A percentile compares a stretch with the other conserved stretches of the same genome.
These are phyloP conservation scores for Spergularia marina DNA, from an alignment of 148 eudicot species.

Conservation along the genomic window DNA sequence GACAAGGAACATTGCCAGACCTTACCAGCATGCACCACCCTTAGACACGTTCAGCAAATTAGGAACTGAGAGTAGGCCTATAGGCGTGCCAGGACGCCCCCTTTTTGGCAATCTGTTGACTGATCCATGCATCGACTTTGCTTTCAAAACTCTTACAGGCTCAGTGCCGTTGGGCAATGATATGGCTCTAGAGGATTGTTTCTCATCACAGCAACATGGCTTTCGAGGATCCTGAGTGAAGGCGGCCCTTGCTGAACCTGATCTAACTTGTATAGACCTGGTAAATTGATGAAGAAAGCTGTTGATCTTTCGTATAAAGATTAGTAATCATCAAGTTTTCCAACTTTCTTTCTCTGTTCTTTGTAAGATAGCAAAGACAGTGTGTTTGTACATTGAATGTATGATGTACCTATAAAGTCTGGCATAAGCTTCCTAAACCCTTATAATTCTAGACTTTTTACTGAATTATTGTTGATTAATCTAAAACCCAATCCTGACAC, in stretches of 20 bases:
- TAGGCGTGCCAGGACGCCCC: conserved; percentile 28
- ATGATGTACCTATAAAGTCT: conserved; percentile 7
- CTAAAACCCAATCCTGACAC: not conserved
- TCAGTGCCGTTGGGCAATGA: conserved; percentile 24
- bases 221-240: conserved; percentile 2
- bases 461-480: not conserved
- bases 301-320: not conserved
- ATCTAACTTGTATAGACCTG: not conserved
- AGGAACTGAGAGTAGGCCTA: conserved; percentile 12
- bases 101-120: conserved; percentile 41
- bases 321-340: not conserved
- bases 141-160: conserved; percentile 79
- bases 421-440: not conserved
- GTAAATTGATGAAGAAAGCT: not conserved
- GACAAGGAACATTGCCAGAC: conserved; percentile 3
- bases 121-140: conserved; percentile 93
- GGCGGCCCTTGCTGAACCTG: conserved; percentile 15
- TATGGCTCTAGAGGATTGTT: conserved; percentile 7
- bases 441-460: not conserved
- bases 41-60: conserved; percentile 12
- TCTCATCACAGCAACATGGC: conserved; percentile 20
- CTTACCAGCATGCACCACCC: conserved; percentile 2
- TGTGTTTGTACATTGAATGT: conserved; percentile 10
- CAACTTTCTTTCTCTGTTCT: not conserved
- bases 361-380: not conserved